Evolutionary conservation across 2,329 filamentous ascomycete genomes (phyloP).

Genomic region (Pseudovirgaria hyperparasitica): DNA sequence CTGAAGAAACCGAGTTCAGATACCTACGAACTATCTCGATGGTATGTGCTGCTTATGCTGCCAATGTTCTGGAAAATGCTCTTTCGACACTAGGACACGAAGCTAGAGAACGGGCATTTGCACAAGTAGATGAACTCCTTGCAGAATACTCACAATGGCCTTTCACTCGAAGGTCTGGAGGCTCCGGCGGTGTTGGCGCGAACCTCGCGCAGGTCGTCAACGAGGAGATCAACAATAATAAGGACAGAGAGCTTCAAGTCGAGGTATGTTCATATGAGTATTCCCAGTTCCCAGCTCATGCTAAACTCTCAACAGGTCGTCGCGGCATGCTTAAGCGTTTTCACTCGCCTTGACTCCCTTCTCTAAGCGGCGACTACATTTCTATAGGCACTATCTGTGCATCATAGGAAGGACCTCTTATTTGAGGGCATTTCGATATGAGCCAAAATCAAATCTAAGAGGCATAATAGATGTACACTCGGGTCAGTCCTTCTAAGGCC

Average conservation of each 20-base stretch:
- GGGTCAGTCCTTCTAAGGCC: too few relatives aligned
- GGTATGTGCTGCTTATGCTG: slow-evolving; percentile 96
- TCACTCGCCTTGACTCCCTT: slow-evolving; percentile 91
- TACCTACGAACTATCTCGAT: slow-evolving; percentile 86
- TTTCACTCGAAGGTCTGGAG: slow-evolving; percentile 68
- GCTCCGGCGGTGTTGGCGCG: slow-evolving; percentile 74
- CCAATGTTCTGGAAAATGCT: slow-evolving; percentile 97
- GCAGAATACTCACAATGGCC: slow-evolving; percentile 97
- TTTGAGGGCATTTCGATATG: too few relatives aligned
- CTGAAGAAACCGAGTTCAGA: slow-evolving; percentile 87
- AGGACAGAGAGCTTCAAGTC: slow-evolving; percentile 90
- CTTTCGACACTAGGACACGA: slow-evolving; percentile 88
- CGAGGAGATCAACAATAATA: slow-evolving; percentile 75
- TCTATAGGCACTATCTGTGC: too few relatives aligned
- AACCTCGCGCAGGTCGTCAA: slow-evolving; percentile 79
- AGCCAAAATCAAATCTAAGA: too few relatives aligned
- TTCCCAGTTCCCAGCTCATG: slow-evolving; percentile 2
- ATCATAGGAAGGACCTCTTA: too few relatives aligned
- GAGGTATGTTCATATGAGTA: slow-evolving; percentile 51
- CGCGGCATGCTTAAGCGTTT: slow-evolving; percentile 91
- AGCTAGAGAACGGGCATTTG: slow-evolving; percentile 84
- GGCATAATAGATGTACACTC: too few relatives aligned
- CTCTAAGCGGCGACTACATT: too few relatives aligned
- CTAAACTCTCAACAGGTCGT: slow-evolving; percentile 46
- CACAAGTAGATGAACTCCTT: slow-evolving; percentile 89